These are phyloP conservation scores for Daedaleopsis nitida DNA, from an alignment of 768 basidiomycete species.

Conservation along the genomic window DNA sequence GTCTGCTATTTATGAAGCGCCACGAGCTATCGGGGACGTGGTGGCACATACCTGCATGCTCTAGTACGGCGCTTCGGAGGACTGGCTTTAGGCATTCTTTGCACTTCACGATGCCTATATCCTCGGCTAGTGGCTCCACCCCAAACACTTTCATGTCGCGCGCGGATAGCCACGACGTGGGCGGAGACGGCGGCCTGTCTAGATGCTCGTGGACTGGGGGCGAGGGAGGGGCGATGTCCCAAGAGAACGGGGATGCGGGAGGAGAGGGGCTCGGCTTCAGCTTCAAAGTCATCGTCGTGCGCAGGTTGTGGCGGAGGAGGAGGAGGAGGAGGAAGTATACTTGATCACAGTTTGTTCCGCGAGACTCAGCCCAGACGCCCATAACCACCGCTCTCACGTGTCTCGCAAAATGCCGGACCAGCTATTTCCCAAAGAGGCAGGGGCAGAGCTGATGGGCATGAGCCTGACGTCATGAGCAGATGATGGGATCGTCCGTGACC, in stretches of 20 bases:
- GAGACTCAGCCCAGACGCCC: too few species aligned
- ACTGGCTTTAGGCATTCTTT: conserved; percentile 81
- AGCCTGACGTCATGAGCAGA: conserved; percentile 21
- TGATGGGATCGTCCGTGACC: conserved; percentile 17
- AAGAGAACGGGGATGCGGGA: conserved; percentile 61
- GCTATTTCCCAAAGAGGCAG: neutral
- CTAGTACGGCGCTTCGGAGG: conserved; percentile 69
- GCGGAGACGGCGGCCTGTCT: conserved; percentile 59
- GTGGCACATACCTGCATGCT: conserved; percentile 68
- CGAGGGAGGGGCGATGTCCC: conserved; percentile 46
- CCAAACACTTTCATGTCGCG: conserved; percentile 90
- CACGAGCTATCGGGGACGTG: neutral
- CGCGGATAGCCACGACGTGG: conserved; percentile 83
- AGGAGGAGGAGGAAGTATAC: too few species aligned
- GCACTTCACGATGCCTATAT: conserved; percentile 71
- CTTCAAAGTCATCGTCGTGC: conserved; percentile 40
- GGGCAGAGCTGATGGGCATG: neutral
- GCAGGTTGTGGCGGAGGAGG: neutral
- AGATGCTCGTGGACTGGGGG: conserved; percentile 35
- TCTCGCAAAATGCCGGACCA: neutral
- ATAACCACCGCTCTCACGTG: conserved; percentile 7
- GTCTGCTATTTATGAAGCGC: conserved; percentile 37
- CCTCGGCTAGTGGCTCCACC: conserved; percentile 65
- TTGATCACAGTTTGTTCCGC: too few species aligned
- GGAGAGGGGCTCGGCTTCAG: conserved; percentile 40